Evolutionary conservation across 2,329 filamentous ascomycete genomes (phyloP).

Genomic region (Elsinoe batatas): DNA sequence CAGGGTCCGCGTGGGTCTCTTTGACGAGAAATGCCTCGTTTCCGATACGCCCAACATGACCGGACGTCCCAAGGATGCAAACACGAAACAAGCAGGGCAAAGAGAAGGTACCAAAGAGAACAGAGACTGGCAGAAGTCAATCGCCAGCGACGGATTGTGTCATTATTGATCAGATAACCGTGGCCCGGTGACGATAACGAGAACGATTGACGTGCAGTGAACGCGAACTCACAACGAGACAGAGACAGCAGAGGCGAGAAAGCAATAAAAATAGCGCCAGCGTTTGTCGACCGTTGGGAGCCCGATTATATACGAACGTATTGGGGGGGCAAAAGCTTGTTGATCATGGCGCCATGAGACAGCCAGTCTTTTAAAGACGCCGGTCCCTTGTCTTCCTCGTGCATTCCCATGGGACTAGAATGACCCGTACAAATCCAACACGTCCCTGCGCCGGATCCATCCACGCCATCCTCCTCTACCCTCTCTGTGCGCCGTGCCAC

Average conservation of each 20-base stretch:
- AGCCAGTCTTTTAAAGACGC: not conserved
- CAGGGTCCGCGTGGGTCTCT: not conserved
- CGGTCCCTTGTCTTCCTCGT: not conserved
- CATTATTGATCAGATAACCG: too few species aligned
- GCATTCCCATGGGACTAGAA: not conserved
- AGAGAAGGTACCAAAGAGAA: not conserved
- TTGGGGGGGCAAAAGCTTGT: too few species aligned
- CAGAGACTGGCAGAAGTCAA: not conserved
- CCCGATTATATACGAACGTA: too few species aligned
- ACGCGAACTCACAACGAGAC: too few species aligned
- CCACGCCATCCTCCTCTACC: not conserved
- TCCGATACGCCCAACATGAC: not conserved
- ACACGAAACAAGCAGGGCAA: not conserved
- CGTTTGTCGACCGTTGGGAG: too few species aligned
- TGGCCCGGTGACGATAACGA: too few species aligned
- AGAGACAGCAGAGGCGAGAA: too few species aligned
- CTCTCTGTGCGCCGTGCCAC: conserved; percentile 7
- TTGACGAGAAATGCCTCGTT: not conserved
- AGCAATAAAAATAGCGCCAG: too few species aligned
- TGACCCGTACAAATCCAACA: not conserved
- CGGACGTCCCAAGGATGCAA: not conserved
- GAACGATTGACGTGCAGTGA: too few species aligned
- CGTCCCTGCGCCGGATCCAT: not conserved
- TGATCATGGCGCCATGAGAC: not conserved
- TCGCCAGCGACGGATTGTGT: too few species aligned